Evolutionary conservation across 371 early-diverging fungal genomes (phyloP).

Genomic region (Antonospora locustae): DNA sequence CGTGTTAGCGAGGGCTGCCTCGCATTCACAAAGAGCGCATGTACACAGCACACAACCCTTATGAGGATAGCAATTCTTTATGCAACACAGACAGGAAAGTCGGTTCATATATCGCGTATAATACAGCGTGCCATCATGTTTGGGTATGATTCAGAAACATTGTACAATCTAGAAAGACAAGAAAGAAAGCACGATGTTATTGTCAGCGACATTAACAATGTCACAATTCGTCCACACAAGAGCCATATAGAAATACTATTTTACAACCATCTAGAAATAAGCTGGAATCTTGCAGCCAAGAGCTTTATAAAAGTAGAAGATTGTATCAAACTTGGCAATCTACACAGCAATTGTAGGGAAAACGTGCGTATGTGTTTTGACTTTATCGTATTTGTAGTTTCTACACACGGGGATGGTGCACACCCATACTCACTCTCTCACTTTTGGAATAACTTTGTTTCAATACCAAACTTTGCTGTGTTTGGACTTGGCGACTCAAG

Average conservation of each 20-base stretch:
- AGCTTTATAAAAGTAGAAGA: constrained; percentile 5
- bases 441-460: constrained; percentile 38
- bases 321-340: not conserved
- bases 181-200: not conserved
- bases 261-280: too few species aligned
- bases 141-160: constrained; percentile 12
- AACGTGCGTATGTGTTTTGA: not conserved
- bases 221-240: too few species aligned
- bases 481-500: constrained; percentile 53
- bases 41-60: too few species aligned
- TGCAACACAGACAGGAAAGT: constrained; percentile 48
- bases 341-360: not conserved
- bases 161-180: constrained; percentile 7
- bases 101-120: constrained; percentile 26
- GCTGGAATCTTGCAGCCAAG: constrained; percentile 16
- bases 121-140: constrained; percentile 12
- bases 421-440: constrained; percentile 44
- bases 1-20: too few species aligned
- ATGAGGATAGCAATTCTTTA: constrained; percentile 40
- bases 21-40: too few species aligned
- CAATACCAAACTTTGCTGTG: constrained; percentile 42
- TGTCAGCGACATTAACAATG: constrained; percentile 16
- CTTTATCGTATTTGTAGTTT: constrained; percentile 47
- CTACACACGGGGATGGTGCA: constrained; percentile 53
- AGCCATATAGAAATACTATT: too few species aligned